Conservation (phyloP, 192 early-diverging fungal genomes). For the Backusella liffmaniae region DNA sequence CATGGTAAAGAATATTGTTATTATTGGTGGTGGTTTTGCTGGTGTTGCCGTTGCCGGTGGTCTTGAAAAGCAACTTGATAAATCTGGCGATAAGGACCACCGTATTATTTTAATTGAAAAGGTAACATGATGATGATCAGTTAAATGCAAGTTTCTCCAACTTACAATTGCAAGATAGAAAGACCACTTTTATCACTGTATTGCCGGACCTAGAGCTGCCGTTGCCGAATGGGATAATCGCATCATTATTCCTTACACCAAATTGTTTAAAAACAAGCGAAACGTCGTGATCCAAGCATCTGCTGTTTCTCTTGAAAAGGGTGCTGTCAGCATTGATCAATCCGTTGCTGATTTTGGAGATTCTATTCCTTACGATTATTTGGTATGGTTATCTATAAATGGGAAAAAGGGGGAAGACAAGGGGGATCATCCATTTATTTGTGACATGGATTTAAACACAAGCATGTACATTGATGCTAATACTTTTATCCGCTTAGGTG, state of each 20-base stretch:
- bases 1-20: slow-evolving; percentile 23
- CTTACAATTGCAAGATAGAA: slow-evolving; percentile 9
- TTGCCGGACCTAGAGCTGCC: slow-evolving; percentile 49
- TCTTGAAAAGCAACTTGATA: slow-evolving; percentile 27
- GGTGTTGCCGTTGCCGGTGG: slow-evolving; percentile 43
- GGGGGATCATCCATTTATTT: neutral
- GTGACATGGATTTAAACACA: neutral
- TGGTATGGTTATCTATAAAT: slow-evolving; percentile 28
- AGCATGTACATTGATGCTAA: neutral
- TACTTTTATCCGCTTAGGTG: neutral
- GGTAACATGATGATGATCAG: neutral
- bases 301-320: slow-evolving; percentile 38
- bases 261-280: slow-evolving; percentile 38
- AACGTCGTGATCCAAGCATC: slow-evolving; percentile 47
- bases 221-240: slow-evolving; percentile 46
- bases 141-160: neutral
- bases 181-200: slow-evolving; percentile 55
- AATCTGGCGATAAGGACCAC: slow-evolving; percentile 33
- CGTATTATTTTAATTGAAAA: slow-evolving; percentile 56
- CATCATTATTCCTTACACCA: slow-evolving; percentile 50
- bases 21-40: slow-evolving; percentile 54
- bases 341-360: slow-evolving; percentile 16
- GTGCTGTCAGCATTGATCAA: slow-evolving; percentile 41
- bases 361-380: slow-evolving; percentile 46
- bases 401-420: neutral